phyloP scores from a whole-genome alignment of 768 basidiomycete species.

The Leccinum imitatum region DNA sequence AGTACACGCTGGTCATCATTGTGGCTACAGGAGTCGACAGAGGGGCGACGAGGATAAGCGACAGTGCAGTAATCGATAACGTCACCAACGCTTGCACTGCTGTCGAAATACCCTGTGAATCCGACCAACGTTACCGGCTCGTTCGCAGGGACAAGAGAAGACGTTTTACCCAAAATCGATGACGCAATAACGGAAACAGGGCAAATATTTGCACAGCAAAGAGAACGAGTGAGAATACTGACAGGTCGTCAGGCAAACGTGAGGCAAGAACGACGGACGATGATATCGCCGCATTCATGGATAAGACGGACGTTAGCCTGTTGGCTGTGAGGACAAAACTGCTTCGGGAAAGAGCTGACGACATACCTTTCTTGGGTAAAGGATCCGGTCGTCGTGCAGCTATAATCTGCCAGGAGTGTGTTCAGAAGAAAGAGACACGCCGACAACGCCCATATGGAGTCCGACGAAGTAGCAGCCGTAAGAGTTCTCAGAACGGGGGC shows the following conservation, averaged over 20 bases:
- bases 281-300: conserved; percentile 89
- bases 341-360: conserved; percentile 20
- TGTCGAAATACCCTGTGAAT: conserved; percentile 46
- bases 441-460: conserved; percentile 96
- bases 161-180: conserved; percentile 60
- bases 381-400: conserved; percentile 43
- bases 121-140: conserved; percentile 12
- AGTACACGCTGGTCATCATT: conserved; percentile 49
- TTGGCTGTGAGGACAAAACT: conserved; percentile 26
- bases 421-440: conserved; percentile 82
- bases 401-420: conserved; percentile 81
- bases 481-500: conserved; percentile 90
- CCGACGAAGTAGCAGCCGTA: conserved; percentile 92
- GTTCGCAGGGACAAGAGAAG: conserved; percentile 11
- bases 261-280: conserved; percentile 93
- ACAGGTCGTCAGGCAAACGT: conserved; percentile 75
- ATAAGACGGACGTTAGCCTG: conserved; percentile 80
- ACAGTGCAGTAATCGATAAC: conserved; percentile 45
- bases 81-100: conserved; percentile 54
- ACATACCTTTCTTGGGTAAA: conserved; percentile 59
- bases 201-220: conserved; percentile 83
- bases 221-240: conserved; percentile 86
- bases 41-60: conserved; percentile 50
- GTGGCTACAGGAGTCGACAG: conserved; percentile 56
- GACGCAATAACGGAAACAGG: conserved; percentile 78